Evolutionary conservation across 768 basidiomycete genomes (phyloP).

Genomic region (Amanita pseudoporphyria): DNA sequence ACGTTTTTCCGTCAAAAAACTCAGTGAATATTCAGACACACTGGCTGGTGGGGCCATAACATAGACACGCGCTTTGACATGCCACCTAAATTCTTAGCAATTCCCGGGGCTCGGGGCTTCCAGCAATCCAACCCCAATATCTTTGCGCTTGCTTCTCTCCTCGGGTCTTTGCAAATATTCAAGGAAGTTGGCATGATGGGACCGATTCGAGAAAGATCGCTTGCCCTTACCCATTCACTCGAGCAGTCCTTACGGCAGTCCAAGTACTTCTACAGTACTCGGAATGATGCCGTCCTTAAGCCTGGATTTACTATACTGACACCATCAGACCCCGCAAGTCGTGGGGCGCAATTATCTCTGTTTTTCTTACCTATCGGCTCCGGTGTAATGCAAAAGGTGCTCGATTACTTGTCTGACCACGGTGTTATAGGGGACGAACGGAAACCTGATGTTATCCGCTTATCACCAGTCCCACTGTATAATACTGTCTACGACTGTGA

Average conservation of each 20-base stretch:
- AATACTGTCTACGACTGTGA: slow-evolving; percentile 75
- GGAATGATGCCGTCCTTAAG: slow-evolving; percentile 12
- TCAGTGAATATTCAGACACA: slow-evolving; percentile 42
- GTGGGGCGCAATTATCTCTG: slow-evolving; percentile 86
- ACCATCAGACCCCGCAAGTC: slow-evolving; percentile 50
- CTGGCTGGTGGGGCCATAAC: slow-evolving; percentile 99
- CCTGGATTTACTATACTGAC: slow-evolving; percentile 89
- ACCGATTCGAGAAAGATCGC: slow-evolving; percentile 57
- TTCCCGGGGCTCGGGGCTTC: slow-evolving; percentile 87
- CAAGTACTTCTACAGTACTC: slow-evolving; percentile 42
- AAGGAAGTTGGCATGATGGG: slow-evolving; percentile 68
- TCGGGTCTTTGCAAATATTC: slow-evolving; percentile 78
- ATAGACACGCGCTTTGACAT: slow-evolving; percentile 82
- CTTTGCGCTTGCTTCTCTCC: slow-evolving; percentile 66
- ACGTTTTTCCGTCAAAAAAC: slow-evolving; percentile 7
- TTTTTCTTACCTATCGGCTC: slow-evolving; percentile 59
- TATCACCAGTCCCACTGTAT: slow-evolving; percentile 83
- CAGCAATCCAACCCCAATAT: slow-evolving; percentile 94
- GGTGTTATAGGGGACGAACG: slow-evolving; percentile 93
- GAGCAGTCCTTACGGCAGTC: slow-evolving; percentile 55
- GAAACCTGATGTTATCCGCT: slow-evolving; percentile 83
- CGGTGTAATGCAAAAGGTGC: slow-evolving; percentile 63
- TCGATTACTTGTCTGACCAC: slow-evolving; percentile 42
- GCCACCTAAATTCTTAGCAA: slow-evolving; percentile 75
- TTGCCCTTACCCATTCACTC: slow-evolving; percentile 61